phyloP scores from a whole-genome alignment of 2,329 filamentous ascomycete genomes.

The Anthostomella pinea region DNA sequence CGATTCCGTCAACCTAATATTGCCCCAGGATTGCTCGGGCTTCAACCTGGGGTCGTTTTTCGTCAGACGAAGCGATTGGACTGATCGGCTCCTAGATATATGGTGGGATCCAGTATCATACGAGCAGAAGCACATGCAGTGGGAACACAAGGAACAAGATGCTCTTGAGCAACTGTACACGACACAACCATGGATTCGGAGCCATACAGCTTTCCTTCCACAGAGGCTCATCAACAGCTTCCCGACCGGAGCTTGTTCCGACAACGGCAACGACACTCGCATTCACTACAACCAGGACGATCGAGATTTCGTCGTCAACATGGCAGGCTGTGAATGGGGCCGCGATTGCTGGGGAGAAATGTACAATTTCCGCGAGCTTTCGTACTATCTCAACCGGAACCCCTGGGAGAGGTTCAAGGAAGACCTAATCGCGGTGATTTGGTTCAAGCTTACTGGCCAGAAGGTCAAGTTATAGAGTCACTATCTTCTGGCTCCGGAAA shows the following conservation, averaged over 20 bases:
- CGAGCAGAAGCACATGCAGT: constrained; percentile 98
- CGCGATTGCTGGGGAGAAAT: constrained; percentile 98
- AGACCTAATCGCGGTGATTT: constrained; percentile 58
- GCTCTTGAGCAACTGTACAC: constrained; percentile 89
- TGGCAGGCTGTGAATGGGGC: constrained; percentile 97
- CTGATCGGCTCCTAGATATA: constrained; percentile 85
- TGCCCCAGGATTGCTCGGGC: constrained; percentile 90
- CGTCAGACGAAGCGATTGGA: constrained; percentile 79
- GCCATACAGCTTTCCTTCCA: constrained; percentile 82
- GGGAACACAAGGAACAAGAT: constrained; percentile 99
- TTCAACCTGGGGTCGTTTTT: constrained; percentile 99
- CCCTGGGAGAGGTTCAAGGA: constrained; percentile 76
- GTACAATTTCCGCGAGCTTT: constrained; percentile 90
- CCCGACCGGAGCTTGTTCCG: constrained; percentile 82
- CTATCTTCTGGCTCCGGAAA: background rate
- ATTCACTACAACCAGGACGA: constrained; percentile 86
- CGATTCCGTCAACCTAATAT: constrained; percentile 79
- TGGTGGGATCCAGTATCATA: constrained; percentile 99
- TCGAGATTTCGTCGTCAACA: constrained; percentile 93
- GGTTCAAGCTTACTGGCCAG: constrained; percentile 62
- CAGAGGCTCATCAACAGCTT: constrained; percentile 95
- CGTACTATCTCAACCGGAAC: constrained; percentile 82
- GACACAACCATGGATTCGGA: constrained; percentile 88
- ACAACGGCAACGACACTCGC: constrained; percentile 68
- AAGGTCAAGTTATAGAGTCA: constrained; percentile 52